These are phyloP conservation scores for Lentinula sp. DNA, from an alignment of 768 basidiomycete species.

Conservation along the genomic window DNA sequence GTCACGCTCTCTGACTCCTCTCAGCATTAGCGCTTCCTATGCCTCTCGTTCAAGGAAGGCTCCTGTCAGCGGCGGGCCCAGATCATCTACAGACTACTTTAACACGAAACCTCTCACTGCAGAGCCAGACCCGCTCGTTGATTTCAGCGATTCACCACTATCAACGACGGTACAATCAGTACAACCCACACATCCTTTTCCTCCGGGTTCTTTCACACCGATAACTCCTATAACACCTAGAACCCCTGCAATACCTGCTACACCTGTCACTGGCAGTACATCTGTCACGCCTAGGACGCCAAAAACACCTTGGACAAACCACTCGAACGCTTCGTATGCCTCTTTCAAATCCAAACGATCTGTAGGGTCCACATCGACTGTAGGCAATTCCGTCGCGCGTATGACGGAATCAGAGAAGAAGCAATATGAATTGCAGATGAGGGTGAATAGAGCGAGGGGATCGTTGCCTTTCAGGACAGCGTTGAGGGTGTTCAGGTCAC, in stretches of 20 bases:
- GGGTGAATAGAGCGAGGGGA: constrained; percentile 57
- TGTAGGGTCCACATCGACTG: constrained; percentile 3
- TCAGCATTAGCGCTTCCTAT: background rate
- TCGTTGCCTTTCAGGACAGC: constrained; percentile 50
- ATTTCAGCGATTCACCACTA: background rate
- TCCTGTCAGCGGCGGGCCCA: background rate
- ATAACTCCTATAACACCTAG: constrained; percentile 1
- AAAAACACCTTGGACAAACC: constrained; percentile 14
- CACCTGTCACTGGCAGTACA: constrained; percentile 6
- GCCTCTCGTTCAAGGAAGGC: background rate
- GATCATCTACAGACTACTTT: background rate
- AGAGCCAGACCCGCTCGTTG: background rate
- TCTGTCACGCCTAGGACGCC: background rate
- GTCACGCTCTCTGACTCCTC: constrained; percentile 6
- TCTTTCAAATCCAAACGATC: background rate
- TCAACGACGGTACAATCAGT: background rate
- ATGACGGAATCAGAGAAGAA: constrained; percentile 47
- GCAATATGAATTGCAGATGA: constrained; percentile 51
- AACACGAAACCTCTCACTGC: background rate
- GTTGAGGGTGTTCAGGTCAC: constrained; percentile 62
- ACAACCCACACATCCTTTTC: background rate
- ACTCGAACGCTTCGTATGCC: constrained; percentile 3
- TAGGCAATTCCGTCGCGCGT: background rate
- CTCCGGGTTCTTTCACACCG: constrained; percentile 1
- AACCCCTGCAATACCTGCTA: background rate